phyloP scores from a whole-genome alignment of 2,329 filamentous ascomycete species.

The Penicillium expansum region DNA sequence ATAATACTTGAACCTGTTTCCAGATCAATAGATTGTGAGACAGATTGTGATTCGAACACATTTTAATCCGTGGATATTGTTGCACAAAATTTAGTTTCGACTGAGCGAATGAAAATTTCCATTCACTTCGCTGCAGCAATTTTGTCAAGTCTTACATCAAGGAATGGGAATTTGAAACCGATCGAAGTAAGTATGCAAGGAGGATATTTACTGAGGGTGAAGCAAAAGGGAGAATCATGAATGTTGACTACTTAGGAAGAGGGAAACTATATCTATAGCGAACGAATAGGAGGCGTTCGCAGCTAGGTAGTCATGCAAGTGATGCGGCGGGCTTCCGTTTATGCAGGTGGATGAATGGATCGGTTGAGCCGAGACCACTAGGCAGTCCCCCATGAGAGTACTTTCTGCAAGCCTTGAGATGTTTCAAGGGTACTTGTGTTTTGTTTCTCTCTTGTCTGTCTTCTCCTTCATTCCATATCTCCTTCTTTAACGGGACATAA shows the following conservation, averaged over 20 bases:
- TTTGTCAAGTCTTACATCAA: background rate
- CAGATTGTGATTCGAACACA: background rate
- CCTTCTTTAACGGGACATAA: background rate
- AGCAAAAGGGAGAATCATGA: background rate
- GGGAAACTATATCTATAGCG: background rate
- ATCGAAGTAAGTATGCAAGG: slow-evolving; percentile 10
- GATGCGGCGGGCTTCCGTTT: background rate
- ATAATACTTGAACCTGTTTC: background rate
- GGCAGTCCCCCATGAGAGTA: too few species aligned
- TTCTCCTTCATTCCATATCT: background rate
- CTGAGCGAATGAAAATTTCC: background rate
- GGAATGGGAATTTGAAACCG: background rate
- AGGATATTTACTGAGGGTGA: background rate
- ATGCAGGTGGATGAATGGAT: background rate
- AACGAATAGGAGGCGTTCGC: background rate
- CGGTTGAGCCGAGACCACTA: background rate
- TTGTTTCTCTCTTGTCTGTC: background rate
- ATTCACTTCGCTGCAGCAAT: background rate
- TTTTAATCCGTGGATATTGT: background rate
- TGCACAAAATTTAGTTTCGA: background rate
- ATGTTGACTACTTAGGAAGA: background rate
- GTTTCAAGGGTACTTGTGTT: background rate
- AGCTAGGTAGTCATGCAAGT: background rate
- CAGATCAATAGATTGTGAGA: background rate
- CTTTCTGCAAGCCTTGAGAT: background rate